Conservation (phyloP, 2,329 filamentous ascomycete genomes). For the Pestalotiopsis sp. region DNA sequence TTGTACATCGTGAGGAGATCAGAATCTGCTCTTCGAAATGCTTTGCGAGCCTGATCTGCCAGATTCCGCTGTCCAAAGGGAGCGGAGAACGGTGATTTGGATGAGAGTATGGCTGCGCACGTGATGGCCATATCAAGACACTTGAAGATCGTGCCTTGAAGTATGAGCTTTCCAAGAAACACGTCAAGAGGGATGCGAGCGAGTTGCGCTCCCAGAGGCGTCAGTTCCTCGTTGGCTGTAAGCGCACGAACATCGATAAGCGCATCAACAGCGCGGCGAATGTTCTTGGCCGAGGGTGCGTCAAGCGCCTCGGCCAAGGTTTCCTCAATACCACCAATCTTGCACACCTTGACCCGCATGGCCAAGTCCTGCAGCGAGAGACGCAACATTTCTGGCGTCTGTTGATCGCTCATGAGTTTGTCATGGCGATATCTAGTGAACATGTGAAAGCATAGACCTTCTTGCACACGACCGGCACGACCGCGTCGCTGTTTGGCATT, state of each 20-base stretch:
- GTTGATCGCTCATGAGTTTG: conserved; percentile 81
- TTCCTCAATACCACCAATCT: conserved; percentile 88
- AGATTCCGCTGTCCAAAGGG: conserved; percentile 83
- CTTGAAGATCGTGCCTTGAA: conserved; percentile 83
- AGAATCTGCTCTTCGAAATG: conserved; percentile 84
- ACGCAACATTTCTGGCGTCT: conserved; percentile 94
- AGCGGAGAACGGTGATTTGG: conserved; percentile 90
- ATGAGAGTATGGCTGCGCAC: conserved; percentile 88
- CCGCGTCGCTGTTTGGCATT: conserved; percentile 95
- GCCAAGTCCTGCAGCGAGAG: conserved; percentile 93
- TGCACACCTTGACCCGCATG: conserved; percentile 96
- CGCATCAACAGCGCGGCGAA: conserved; percentile 88
- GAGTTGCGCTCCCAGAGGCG: conserved; percentile 81
- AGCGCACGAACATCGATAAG: conserved; percentile 91
- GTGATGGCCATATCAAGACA: conserved; percentile 92
- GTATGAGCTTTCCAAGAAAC: conserved; percentile 89
- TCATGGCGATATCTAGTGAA: conserved; percentile 92
- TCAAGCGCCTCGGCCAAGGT: conserved; percentile 88
- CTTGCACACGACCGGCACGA: conserved; percentile 91
- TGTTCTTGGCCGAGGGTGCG: conserved; percentile 87
- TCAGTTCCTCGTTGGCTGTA: conserved; percentile 79
- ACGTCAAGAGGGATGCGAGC: conserved; percentile 90
- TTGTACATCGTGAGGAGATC: conserved; percentile 93
- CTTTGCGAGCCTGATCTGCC: conserved; percentile 75
- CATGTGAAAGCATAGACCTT: conserved; percentile 92